Evolutionary conservation across 768 basidiomycete species (phyloP).

Genomic region (Boletellus emodensis): DNA sequence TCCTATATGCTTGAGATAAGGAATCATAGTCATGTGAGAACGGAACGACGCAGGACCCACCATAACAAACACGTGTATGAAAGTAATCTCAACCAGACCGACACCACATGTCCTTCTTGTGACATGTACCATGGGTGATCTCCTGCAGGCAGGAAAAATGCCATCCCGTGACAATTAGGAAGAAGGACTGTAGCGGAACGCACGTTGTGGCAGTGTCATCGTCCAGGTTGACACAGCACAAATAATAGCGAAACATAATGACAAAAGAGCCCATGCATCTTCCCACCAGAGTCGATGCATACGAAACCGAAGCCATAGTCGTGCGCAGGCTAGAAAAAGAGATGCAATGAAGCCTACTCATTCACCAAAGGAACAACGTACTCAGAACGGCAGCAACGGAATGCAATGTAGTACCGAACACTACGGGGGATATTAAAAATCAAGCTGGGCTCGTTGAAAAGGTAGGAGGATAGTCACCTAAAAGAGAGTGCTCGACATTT

Average conservation of each 20-base stretch:
- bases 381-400: conserved; percentile 2
- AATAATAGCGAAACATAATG: conserved; percentile 1
- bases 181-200: neutral
- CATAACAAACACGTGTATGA: conserved; percentile 6
- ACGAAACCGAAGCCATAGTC: conserved; percentile 8
- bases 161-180: neutral
- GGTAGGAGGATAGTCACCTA: neutral
- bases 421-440: neutral
- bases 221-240: conserved; percentile 10
- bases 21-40: neutral
- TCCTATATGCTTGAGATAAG: neutral
- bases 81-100: conserved; percentile 3
- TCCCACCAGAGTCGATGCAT: conserved; percentile 13
- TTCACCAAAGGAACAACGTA: neutral
- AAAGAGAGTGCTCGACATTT: neutral
- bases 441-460: neutral
- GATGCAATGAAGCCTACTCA: neutral
- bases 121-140: conserved; percentile 2
- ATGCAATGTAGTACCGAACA: conserved; percentile 11
- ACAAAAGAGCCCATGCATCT: conserved; percentile 8
- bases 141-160: neutral
- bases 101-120: neutral
- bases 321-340: neutral
- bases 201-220: conserved; percentile 1
- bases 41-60: conserved; percentile 1